phyloP scores from a whole-genome alignment of 163 green algal species.

The Scenedesmus sp. region DNA sequence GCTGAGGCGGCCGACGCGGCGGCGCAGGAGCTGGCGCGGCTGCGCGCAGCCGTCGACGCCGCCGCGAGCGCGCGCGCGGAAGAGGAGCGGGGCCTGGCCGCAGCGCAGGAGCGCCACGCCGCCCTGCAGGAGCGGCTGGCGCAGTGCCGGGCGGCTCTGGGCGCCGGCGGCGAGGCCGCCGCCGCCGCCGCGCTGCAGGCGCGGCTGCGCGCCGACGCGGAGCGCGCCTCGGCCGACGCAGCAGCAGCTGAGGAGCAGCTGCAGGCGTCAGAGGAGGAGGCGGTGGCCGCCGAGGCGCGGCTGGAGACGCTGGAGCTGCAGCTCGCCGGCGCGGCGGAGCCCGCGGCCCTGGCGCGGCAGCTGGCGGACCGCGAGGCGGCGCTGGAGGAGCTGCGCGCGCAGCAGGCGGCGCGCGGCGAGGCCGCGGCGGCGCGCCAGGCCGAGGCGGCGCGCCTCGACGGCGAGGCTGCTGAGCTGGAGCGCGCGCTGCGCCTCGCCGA shows the following conservation, averaged over 20 bases:
- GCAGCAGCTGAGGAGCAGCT: background rate
- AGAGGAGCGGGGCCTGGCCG: conserved; percentile 7
- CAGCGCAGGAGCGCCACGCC: background rate
- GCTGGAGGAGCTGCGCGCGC: conserved; percentile 16
- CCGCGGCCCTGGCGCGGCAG: conserved; percentile 2
- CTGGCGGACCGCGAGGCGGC: background rate
- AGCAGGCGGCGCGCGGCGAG: background rate
- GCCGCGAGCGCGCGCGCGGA: background rate
- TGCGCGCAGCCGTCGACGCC: background rate
- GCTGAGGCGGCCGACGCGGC: background rate
- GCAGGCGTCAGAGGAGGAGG: conserved; percentile 11
- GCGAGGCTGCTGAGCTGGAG: too few relatives aligned
- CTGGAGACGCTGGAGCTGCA: conserved; percentile 8
- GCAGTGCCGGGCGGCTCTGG: background rate
- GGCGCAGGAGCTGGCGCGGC: background rate
- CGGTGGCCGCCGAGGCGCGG: background rate
- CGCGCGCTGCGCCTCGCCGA: too few relatives aligned
- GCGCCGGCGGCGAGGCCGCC: background rate
- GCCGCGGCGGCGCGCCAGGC: too few relatives aligned
- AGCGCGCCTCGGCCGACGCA: conserved; percentile 5
- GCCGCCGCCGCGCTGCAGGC: conserved; percentile 3
- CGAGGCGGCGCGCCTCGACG: too few relatives aligned
- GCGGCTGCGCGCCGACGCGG: too few relatives aligned
- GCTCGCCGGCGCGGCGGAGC: background rate
- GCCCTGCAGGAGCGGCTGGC: conserved; percentile 12